Percentiles rank a stretch among this genome's conserved stretches.
phyloP scores from a whole-genome alignment of 2,329 filamentous ascomycete species.

The Aureobasidium sp. region DNA sequence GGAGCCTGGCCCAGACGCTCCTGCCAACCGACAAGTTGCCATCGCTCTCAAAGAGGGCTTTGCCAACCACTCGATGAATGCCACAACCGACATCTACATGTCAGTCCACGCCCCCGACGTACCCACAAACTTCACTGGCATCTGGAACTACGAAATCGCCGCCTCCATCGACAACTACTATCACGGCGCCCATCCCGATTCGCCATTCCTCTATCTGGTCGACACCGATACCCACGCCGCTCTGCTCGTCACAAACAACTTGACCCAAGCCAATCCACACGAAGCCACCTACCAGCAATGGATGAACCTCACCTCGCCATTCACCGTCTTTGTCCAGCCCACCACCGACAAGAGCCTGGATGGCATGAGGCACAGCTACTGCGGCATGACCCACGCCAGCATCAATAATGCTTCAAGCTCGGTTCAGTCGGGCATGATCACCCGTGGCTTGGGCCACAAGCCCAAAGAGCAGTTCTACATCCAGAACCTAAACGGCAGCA shows the following conservation, averaged over 20 bases:
- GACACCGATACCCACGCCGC: conserved; percentile 76
- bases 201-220: conserved; percentile 61
- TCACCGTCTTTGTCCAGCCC: conserved; percentile 66
- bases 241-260: conserved; percentile 67
- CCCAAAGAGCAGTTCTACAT: conserved; percentile 88
- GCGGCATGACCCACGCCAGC: conserved; percentile 58
- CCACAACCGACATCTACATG: conserved; percentile 63
- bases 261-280: conserved; percentile 46
- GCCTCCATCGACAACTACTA: conserved; percentile 73
- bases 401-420: conserved; percentile 28
- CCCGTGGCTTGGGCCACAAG: conserved; percentile 53
- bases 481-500: conserved; percentile 61
- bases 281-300: conserved; percentile 44
- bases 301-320: conserved; percentile 50
- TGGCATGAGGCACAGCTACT: conserved; percentile 72
- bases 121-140: conserved; percentile 49
- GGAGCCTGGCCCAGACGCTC: conserved; percentile 53
- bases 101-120: conserved; percentile 63
- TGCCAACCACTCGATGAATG: conserved; percentile 52
- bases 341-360: conserved; percentile 49
- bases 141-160: conserved; percentile 74
- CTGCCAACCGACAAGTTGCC: conserved; percentile 29
- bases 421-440: conserved; percentile 55
- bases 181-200: conserved; percentile 51
- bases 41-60: conserved; percentile 59